Conservation (phyloP, 148 eudicot species). For the Linanthus parryae region DNA sequence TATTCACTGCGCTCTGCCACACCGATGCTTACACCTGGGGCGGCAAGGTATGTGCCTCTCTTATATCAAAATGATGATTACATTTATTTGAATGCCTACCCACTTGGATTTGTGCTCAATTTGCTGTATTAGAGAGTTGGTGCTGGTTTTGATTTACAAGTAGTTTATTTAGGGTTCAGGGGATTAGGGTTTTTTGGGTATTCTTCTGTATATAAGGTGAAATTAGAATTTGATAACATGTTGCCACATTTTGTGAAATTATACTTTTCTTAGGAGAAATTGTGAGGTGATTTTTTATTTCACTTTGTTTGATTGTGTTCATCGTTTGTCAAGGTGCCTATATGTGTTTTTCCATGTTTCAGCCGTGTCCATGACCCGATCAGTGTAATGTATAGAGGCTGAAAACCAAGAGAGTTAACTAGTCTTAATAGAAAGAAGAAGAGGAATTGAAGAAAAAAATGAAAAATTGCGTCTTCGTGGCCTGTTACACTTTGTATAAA, state of each 20-base stretch:
- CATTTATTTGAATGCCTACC: background rate
- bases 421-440: too few relatives aligned
- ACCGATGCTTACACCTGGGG: conserved; percentile 99
- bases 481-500: too few relatives aligned
- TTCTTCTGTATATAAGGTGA: background rate
- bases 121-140: background rate
- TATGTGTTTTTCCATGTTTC: background rate
- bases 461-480: too few relatives aligned
- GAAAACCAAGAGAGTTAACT: too few relatives aligned
- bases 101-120: background rate
- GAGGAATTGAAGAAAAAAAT: too few relatives aligned
- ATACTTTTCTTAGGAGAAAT: too few relatives aligned
- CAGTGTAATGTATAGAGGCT: too few relatives aligned
- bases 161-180: background rate
- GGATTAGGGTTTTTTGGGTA: background rate
- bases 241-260: too few relatives aligned
- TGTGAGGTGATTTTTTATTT: background rate
- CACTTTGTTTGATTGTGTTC: too few relatives aligned
- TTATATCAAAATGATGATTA: background rate
- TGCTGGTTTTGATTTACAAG: background rate
- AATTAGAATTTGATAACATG: too few relatives aligned
- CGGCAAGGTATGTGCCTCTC: conserved; percentile 62
- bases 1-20: conserved; percentile 93
- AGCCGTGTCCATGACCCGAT: too few relatives aligned
- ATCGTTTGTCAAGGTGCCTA: background rate